Evolutionary conservation across 805 yeast species (phyloP).

Genomic region (Candida maesae): DNA sequence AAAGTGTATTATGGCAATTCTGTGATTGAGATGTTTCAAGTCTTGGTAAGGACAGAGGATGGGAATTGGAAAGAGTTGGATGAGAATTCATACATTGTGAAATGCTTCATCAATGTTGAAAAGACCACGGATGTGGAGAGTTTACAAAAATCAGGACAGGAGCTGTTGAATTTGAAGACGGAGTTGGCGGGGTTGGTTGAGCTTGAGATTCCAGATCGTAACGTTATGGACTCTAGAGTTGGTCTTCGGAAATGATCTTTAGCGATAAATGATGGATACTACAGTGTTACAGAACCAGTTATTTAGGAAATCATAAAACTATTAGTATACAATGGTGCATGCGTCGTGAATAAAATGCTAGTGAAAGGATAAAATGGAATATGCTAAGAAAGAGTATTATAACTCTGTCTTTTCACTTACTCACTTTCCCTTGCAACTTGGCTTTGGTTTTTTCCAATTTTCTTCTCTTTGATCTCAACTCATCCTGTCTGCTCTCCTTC

Average conservation of each 20-base stretch:
- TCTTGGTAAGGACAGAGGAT: constrained; percentile 30
- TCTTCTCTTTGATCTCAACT: constrained; percentile 63
- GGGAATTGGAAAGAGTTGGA: constrained; percentile 36
- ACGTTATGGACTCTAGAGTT: constrained; percentile 70
- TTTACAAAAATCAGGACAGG: constrained; percentile 60
- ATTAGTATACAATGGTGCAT: too few relatives aligned
- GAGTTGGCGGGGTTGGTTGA: constrained; percentile 66
- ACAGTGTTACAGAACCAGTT: too few relatives aligned
- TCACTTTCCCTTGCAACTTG: constrained; percentile 17
- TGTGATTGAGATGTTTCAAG: constrained; percentile 55
- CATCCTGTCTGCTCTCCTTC: constrained; percentile 73
- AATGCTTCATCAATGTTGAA: constrained; percentile 66
- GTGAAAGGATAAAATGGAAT: too few relatives aligned
- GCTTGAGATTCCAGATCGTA: constrained; percentile 72
- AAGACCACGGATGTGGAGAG: constrained; percentile 72
- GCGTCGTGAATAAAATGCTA: too few relatives aligned
- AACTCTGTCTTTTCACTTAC: too few relatives aligned
- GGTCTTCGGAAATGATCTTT: constrained; percentile 10
- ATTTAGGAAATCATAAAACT: too few relatives aligned
- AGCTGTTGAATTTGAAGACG: constrained; percentile 56
- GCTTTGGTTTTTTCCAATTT: constrained; percentile 53
- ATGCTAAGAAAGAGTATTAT: too few relatives aligned
- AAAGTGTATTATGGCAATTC: constrained; percentile 55
- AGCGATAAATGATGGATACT: too few relatives aligned
- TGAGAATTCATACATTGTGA: constrained; percentile 52